A percentile compares a stretch with the other conserved stretches of the same genome.
Conservation (phyloP, 306 rosid genomes). For the Vigna hirtella region DNA sequence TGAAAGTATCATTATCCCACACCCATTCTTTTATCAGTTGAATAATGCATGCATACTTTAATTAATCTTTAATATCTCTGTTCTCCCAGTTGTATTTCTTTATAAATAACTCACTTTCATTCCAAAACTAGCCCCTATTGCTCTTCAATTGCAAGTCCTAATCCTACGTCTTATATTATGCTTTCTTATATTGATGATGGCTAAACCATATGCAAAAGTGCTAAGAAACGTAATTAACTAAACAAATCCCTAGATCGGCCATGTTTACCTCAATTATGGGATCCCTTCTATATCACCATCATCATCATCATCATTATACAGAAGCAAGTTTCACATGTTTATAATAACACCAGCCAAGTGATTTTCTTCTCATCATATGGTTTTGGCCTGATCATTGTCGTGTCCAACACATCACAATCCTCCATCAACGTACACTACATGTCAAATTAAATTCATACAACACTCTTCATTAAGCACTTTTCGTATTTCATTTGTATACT, state of each 20-base stretch:
- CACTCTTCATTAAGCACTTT: neutral
- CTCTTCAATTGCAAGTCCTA: constrained; percentile 46
- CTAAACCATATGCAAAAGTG: neutral
- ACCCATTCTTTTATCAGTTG: constrained; percentile 46
- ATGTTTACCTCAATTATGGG: constrained; percentile 42
- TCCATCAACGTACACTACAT: constrained; percentile 14
- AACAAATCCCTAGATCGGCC: neutral
- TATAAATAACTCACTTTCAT: constrained; percentile 46
- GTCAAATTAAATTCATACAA: neutral
- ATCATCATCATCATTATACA: constrained; percentile 9
- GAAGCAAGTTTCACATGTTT: constrained; percentile 43
- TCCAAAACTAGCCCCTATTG: constrained; percentile 38
- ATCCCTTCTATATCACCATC: constrained; percentile 35
- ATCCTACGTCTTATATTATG: constrained; percentile 40
- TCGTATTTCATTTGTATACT: constrained; percentile 19
- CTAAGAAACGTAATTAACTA: neutral
- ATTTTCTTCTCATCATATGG: constrained; percentile 29
- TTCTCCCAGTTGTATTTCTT: constrained; percentile 58
- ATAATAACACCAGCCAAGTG: neutral
- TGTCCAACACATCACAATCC: neutral
- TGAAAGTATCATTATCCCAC: constrained; percentile 47
- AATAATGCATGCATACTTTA: constrained; percentile 42
- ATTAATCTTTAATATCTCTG: constrained; percentile 42
- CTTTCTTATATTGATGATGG: neutral
- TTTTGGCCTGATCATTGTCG: constrained; percentile 7